phyloP scores from a whole-genome alignment of 192 early-diverging fungal species.

The Rhizoclosmatium globosum region DNA sequence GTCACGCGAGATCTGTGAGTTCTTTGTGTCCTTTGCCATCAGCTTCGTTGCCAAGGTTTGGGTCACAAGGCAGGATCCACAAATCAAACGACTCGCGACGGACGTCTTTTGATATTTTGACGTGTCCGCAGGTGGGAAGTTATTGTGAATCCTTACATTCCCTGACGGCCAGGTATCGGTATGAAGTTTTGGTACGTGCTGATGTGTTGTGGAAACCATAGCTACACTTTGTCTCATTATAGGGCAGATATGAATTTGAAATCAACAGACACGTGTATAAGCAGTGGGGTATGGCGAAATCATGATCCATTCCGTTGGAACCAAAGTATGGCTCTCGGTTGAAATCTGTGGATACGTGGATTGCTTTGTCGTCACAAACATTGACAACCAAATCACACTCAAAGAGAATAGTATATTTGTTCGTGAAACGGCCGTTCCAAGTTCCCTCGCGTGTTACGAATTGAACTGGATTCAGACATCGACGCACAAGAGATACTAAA shows the following conservation, averaged over 20 bases:
- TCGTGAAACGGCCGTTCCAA: not conserved
- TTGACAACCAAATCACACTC: not conserved
- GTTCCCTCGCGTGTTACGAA: not conserved
- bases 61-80: not conserved
- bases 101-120: too few species aligned
- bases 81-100: not conserved
- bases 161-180: not conserved
- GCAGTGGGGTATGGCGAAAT: constrained; percentile 8
- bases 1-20: not conserved
- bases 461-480: constrained; percentile 1
- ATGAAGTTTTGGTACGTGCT: constrained; percentile 7
- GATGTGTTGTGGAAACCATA: not conserved
- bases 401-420: not conserved
- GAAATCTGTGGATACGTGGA: not conserved
- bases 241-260: not conserved
- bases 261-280: not conserved
- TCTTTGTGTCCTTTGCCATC: not conserved
- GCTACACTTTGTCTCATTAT: not conserved
- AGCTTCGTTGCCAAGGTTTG: not conserved
- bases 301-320: constrained; percentile 2
- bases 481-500: too few species aligned
- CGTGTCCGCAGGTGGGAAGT: not conserved
- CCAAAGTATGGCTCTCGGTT: constrained; percentile 13
- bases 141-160: not conserved
- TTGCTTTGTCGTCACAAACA: constrained; percentile 9